Evolutionary conservation across 768 basidiomycete genomes (phyloP).

Genomic region (Tylopilus plumbeoviolaceoides): DNA sequence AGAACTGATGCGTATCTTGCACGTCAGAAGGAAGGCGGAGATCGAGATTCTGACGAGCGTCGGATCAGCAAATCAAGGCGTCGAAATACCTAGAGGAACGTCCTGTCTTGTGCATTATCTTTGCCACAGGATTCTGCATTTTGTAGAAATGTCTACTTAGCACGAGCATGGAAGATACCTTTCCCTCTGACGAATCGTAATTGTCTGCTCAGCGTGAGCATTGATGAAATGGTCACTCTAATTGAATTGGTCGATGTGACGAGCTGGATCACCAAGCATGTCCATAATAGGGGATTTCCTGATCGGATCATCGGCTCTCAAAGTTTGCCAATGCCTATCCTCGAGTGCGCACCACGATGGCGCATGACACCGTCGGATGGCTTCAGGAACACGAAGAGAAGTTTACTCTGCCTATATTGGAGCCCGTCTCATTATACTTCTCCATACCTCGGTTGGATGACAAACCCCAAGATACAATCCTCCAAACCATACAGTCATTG

Average conservation of each 20-base stretch:
- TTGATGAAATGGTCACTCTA: too few species aligned
- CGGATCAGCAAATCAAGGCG: background rate
- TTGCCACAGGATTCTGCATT: conserved; percentile 22
- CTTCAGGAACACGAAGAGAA: conserved; percentile 15
- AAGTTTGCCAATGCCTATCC: background rate
- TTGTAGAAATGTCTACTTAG: conserved; percentile 25
- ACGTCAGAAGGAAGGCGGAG: conserved; percentile 85
- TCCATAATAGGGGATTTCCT: background rate
- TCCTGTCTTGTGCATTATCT: conserved; percentile 26
- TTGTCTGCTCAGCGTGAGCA: background rate
- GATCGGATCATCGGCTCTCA: background rate
- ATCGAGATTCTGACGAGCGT: conserved; percentile 61
- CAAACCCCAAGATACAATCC: conserved; percentile 74
- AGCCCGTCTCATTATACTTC: conserved; percentile 46
- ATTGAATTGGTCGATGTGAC: too few species aligned
- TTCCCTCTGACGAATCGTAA: background rate
- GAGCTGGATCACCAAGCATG: background rate
- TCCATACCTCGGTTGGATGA: conserved; percentile 64
- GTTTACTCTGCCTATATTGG: conserved; percentile 27
- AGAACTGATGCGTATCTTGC: conserved; percentile 78
- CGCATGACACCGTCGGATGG: conserved; percentile 8
- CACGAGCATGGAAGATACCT: background rate
- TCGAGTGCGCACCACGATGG: background rate
- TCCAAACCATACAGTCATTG: conserved; percentile 53
- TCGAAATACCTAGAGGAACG: conserved; percentile 9